phyloP scores from a whole-genome alignment of 352 stramenopile genomes.

The Phytopythium delawarense region DNA sequence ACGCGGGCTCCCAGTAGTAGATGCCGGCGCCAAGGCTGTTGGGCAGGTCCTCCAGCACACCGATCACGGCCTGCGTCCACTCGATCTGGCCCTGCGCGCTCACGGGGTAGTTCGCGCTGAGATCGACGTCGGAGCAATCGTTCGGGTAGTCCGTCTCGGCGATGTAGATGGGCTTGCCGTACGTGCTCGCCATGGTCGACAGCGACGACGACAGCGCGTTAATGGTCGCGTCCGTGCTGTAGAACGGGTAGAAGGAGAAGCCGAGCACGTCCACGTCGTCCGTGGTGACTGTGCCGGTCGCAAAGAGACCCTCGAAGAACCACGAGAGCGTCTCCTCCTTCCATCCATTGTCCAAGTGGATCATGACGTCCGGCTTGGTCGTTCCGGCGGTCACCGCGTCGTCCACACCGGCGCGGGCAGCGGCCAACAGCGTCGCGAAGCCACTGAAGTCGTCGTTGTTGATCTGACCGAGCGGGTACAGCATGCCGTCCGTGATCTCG shows the following conservation, averaged over 20 bases:
- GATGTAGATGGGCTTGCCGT: slow-evolving; percentile 28
- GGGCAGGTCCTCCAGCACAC: slow-evolving; percentile 19
- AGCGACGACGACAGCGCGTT: slow-evolving; percentile 21
- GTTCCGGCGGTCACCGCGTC: slow-evolving; percentile 19
- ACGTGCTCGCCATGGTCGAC: slow-evolving; percentile 19
- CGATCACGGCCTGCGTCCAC: slow-evolving; percentile 22
- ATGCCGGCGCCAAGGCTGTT: slow-evolving; percentile 21
- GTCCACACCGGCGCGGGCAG: slow-evolving; percentile 16
- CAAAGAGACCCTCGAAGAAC: slow-evolving; percentile 27
- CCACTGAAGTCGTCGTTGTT: slow-evolving; percentile 20
- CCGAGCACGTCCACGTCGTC: slow-evolving; percentile 27
- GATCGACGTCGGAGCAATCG: slow-evolving; percentile 18
- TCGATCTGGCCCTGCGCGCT: slow-evolving; percentile 20
- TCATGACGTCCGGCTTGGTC: slow-evolving; percentile 27
- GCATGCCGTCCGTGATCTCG: slow-evolving; percentile 25
- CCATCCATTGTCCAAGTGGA: slow-evolving; percentile 30
- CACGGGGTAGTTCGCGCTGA: slow-evolving; percentile 20
- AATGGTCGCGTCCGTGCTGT: slow-evolving; percentile 22
- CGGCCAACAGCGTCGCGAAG: slow-evolving; percentile 24
- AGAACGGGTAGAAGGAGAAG: slow-evolving; percentile 31
- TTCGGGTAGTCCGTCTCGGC: slow-evolving; percentile 31
- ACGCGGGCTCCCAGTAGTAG: slow-evolving; percentile 34
- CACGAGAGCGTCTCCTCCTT: slow-evolving; percentile 24
- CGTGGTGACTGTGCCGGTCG: slow-evolving; percentile 17
- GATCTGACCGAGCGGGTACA: slow-evolving; percentile 25